Conservation (phyloP, 768 basidiomycete genomes). For the Russula sp. region DNA sequence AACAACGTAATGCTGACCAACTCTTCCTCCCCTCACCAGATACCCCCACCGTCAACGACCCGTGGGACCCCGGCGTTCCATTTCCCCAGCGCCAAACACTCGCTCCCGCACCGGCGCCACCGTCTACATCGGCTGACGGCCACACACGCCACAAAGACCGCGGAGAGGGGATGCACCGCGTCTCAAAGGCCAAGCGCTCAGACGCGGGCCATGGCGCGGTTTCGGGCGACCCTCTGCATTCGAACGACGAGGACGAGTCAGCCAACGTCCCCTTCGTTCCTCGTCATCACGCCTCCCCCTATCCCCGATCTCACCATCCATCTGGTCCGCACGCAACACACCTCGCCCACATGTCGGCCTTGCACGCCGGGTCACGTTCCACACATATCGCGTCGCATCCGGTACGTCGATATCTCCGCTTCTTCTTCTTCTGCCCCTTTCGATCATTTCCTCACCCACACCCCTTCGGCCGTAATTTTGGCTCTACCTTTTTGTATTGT, state of each 20-base stretch:
- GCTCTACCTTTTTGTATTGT: not conserved
- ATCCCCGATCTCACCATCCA: constrained; percentile 1
- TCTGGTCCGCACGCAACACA: constrained; percentile 4
- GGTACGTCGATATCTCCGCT: constrained; percentile 5
- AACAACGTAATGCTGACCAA: constrained; percentile 17
- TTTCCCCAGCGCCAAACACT: not conserved
- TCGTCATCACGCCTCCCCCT: not conserved
- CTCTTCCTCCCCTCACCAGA: not conserved
- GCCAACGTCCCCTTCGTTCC: constrained; percentile 3
- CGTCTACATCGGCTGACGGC: not conserved
- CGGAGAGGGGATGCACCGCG: not conserved
- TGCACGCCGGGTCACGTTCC: not conserved
- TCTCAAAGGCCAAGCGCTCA: not conserved
- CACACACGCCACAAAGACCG: constrained; percentile 1
- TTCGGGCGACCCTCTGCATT: not conserved
- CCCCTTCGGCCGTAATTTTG: not conserved
- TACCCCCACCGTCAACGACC: not conserved
- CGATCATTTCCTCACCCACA: not conserved
- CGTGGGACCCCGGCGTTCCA: constrained; percentile 9
- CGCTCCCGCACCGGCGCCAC: not conserved
- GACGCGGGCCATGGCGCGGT: not conserved
- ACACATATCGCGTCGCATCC: constrained; percentile 8
- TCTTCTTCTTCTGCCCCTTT: not conserved
- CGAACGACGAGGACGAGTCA: not conserved
- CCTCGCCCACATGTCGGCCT: not conserved